phyloP scores from a whole-genome alignment of 2,329 filamentous ascomycete genomes.

The Pseudocercospora macadamiae region DNA sequence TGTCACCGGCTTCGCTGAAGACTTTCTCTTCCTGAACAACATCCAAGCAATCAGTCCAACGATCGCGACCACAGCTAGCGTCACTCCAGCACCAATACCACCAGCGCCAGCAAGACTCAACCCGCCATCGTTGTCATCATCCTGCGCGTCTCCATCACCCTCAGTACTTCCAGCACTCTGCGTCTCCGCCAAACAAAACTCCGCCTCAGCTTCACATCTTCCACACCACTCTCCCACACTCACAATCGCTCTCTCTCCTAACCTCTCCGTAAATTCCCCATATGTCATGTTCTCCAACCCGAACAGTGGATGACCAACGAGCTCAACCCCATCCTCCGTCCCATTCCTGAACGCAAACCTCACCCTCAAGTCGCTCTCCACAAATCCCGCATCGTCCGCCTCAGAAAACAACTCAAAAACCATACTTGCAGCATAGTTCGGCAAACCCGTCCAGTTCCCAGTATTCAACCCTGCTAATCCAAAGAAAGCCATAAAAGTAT shows the following conservation, averaged over 20 bases:
- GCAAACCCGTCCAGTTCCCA: not conserved
- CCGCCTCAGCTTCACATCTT: conserved; percentile 7
- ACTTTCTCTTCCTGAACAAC: not conserved
- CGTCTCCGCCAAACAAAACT: conserved; percentile 14
- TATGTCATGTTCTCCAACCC: conserved; percentile 44
- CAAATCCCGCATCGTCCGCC: not conserved
- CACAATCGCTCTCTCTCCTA: conserved; percentile 5
- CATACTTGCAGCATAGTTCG: conserved; percentile 9
- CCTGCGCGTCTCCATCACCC: not conserved
- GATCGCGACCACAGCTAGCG: conserved; percentile 10
- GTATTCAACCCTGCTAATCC: conserved; percentile 5
- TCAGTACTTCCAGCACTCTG: not conserved
- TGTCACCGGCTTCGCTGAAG: not conserved
- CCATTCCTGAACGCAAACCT: conserved; percentile 61
- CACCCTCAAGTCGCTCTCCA: conserved; percentile 52
- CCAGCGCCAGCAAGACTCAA: conserved; percentile 15
- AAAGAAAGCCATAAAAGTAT: conserved; percentile 16
- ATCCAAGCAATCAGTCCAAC: conserved; percentile 7
- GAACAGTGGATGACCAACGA: no score
- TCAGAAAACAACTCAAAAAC: conserved; percentile 12
- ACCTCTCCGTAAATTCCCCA: not conserved
- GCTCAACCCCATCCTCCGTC: no score
- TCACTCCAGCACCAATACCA: conserved; percentile 13
- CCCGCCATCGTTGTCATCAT: not conserved
- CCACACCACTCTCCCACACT: conserved; percentile 12